A percentile compares a stretch with the other conserved stretches of the same genome.
phyloP scores from a whole-genome alignment of 75 land plant species.

The Selaginella tamariscina region DNA sequence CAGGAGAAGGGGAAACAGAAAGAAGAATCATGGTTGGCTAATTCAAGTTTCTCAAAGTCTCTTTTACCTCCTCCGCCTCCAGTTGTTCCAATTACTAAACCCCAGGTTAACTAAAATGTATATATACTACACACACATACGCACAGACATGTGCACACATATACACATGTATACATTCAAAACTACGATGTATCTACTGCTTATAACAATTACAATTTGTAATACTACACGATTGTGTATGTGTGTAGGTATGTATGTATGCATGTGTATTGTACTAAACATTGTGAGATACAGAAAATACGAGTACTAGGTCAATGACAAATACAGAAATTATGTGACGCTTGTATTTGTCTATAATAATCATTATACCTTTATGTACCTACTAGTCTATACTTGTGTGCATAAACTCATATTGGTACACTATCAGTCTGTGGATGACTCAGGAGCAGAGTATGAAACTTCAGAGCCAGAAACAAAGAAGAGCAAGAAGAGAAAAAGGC shows the following conservation, averaged over 20 bases:
- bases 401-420: conserved; percentile 34
- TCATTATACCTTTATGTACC: no score
- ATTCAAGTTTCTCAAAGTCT: conserved; percentile 26
- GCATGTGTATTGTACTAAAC: no score
- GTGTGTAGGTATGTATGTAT: no score
- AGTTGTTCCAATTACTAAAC: no score
- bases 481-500: conserved; percentile 23
- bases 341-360: no score
- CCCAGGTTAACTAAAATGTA: background rate
- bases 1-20: no score
- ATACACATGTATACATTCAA: no score
- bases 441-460: conserved; percentile 14
- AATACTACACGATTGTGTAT: conserved; percentile 19
- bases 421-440: conserved; percentile 22
- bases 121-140: background rate
- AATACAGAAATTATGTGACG: no score
- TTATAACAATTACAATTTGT: background rate
- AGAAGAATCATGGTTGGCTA: conserved; percentile 31
- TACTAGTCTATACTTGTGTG: no score
- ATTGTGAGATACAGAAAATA: no score
- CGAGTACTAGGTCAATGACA: no score
- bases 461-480: conserved; percentile 13
- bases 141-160: background rate
- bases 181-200: background rate
- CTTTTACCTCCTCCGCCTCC: conserved; percentile 21